Evolutionary conservation across 176 grass and related monocot genomes (phyloP).

Genomic region (Puya raimondii): DNA sequence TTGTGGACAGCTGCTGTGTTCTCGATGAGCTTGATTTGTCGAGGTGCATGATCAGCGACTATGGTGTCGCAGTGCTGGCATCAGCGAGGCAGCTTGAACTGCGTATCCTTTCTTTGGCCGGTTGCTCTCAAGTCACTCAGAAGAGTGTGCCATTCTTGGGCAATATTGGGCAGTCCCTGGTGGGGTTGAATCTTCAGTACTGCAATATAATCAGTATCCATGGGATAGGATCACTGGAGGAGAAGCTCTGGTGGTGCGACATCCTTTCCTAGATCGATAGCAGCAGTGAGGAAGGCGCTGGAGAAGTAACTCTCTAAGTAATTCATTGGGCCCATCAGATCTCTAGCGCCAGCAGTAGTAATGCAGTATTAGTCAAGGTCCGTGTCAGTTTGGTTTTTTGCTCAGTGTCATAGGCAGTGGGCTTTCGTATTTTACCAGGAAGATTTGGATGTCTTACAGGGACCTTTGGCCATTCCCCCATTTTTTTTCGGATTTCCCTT

Average conservation of each 20-base stretch:
- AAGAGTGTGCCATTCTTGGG: conserved; percentile 75
- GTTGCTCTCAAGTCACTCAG: conserved; percentile 62
- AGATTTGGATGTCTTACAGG: conserved; percentile 36
- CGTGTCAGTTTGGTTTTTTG: conserved; percentile 36
- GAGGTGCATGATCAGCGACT: conserved; percentile 67
- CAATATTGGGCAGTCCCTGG: conserved; percentile 57
- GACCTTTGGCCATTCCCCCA: conserved; percentile 37
- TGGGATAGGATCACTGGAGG: conserved; percentile 62
- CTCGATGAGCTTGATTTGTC: conserved; percentile 88
- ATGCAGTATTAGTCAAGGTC: conserved; percentile 23
- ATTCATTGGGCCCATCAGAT: no score
- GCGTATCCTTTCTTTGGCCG: conserved; percentile 61
- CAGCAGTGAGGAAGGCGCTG: conserved; percentile 18
- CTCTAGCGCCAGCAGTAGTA: conserved; percentile 15
- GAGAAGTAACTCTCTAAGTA: conserved; percentile 1
- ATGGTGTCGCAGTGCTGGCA: conserved; percentile 60
- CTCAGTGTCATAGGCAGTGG: conserved; percentile 32
- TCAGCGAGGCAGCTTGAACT: conserved; percentile 60
- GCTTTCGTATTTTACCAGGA: conserved; percentile 46
- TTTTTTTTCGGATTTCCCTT: conserved; percentile 51
- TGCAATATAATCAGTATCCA: conserved; percentile 70
- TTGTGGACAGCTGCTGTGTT: conserved; percentile 49
- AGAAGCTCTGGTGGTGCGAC: conserved; percentile 78
- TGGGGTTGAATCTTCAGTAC: conserved; percentile 76
- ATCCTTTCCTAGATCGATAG: conserved; percentile 53